A percentile compares a stretch with the other conserved stretches of the same genome.
Evolutionary conservation across 2,329 filamentous ascomycete species (phyloP).

Genomic region (Aspergillus sp.): DNA sequence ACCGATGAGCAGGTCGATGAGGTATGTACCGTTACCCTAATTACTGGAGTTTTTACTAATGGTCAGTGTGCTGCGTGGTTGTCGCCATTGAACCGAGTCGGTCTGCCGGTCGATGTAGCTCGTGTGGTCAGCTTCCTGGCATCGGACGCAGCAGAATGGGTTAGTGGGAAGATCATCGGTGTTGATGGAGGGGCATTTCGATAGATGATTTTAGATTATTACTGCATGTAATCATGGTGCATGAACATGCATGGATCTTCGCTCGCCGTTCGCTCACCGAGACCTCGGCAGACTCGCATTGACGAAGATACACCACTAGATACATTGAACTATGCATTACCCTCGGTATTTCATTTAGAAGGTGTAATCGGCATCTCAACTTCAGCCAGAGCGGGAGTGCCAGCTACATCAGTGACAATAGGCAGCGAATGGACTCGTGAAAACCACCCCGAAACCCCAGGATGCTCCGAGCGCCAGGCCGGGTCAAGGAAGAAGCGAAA

Average conservation of each 20-base stretch:
- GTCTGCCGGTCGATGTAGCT: constrained; percentile 5
- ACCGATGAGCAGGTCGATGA: constrained; percentile 2
- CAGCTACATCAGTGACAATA: background rate
- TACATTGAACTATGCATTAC: background rate
- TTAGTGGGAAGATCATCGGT: constrained; percentile 3
- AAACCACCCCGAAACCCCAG: constrained; percentile 8
- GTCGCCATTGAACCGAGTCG: constrained; percentile 4
- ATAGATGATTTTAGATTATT: background rate
- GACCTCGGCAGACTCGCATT: background rate
- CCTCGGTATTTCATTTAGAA: background rate
- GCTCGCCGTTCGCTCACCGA: constrained; percentile 3
- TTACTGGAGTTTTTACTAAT: background rate
- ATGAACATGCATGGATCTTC: background rate
- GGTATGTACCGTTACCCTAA: background rate
- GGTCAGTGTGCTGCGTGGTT: constrained; percentile 1
- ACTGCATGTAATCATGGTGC: too few relatives aligned
- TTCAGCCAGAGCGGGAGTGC: background rate
- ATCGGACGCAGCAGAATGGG: constrained; percentile 9
- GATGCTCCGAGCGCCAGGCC: constrained; percentile 1
- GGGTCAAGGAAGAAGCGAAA: constrained; percentile 7
- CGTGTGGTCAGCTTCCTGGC: constrained; percentile 12
- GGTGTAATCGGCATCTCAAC: background rate
- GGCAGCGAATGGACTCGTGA: background rate
- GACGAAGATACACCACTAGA: background rate
- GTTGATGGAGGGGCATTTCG: background rate